Evolutionary conservation across 768 basidiomycete species (phyloP), one percentile per base, ranked within the genome.

Genomic region (Kondoa malvinella): DNA sequence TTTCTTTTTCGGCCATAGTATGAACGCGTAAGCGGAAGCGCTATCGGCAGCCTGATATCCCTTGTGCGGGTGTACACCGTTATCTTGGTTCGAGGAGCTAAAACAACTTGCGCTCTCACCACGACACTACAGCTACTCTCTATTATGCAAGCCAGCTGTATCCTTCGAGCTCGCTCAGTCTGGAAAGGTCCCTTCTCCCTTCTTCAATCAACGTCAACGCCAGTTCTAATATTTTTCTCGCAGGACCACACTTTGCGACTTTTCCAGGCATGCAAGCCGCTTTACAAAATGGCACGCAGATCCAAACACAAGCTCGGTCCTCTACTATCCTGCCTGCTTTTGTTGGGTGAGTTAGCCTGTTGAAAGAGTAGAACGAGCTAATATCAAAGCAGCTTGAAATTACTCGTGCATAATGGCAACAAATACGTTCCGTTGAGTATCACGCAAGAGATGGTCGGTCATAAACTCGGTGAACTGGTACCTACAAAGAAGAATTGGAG

Each of bases 361-460:
- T 27, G 21, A 27, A 27, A 34, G 17, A 8, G 12, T 26, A 21
- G 40, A 17, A 30, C 16, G 27, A 66, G n/a, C 34, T 17, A 4
- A n/a, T 14, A 29, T 27, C 12, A 3, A 0, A 1, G 1, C 75
- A 92, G 91, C 1, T 80, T 92, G 34, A 84, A 85, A 50, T 96
- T 99, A 77, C 79, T 88, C 77, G 89, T 99, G 1, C 92, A 99
- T 78, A 96, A 96, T 72, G 94, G 94, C 34, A 89, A 86, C 78
- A 84, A 89, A 73, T 94, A 90, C 76, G 68, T 86, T 2, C 92
- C 92, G 0, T 86, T 99, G 56, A 78, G 81, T 57, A 82, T 99
- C 71, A 91, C 88, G 2, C 89, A 92, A 76, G 94, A 96, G 77
- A 97, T 97, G 94, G 90, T 99, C 1, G 94, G 94, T 0, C 92